phyloP scores from a whole-genome alignment of 148 eudicot genomes.

The Hydrangea macrophylla region DNA sequence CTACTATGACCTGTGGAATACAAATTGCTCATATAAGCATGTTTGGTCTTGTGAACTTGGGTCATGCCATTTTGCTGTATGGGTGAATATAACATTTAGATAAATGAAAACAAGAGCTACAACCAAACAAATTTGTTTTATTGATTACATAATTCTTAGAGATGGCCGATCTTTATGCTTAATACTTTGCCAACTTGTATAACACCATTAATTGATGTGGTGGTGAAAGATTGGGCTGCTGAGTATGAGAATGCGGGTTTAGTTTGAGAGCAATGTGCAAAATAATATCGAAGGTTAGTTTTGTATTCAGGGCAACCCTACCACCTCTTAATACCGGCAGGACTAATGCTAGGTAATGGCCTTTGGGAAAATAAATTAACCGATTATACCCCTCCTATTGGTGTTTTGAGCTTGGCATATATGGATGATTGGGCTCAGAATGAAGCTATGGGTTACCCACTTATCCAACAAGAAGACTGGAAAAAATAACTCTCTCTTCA shows the following conservation, averaged over 20 bases:
- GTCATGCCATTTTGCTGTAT: neutral
- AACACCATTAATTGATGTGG: too few species aligned
- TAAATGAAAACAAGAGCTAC: neutral
- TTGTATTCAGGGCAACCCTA: too few species aligned
- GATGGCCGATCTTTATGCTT: neutral
- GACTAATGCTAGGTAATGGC: too few species aligned
- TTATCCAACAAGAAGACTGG: neutral
- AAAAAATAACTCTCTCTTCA: neutral
- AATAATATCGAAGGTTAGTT: too few species aligned
- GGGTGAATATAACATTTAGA: neutral
- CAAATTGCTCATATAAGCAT: conserved; percentile 7
- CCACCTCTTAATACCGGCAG: too few species aligned
- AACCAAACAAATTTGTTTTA: neutral
- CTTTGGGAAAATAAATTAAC: too few species aligned
- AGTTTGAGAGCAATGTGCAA: too few species aligned
- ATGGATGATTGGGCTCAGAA: neutral
- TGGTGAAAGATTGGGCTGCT: too few species aligned
- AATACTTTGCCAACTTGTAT: neutral
- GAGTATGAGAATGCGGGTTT: too few species aligned
- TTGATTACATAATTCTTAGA: neutral
- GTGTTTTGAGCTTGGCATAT: neutral
- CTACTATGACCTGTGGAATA: neutral
- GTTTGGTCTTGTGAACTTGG: neutral
- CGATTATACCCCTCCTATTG: neutral
- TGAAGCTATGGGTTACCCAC: neutral